Evolutionary conservation across 495 filamentous ascomycete genomes (phyloP).

Genomic region (Talaromyces thailandensis): DNA sequence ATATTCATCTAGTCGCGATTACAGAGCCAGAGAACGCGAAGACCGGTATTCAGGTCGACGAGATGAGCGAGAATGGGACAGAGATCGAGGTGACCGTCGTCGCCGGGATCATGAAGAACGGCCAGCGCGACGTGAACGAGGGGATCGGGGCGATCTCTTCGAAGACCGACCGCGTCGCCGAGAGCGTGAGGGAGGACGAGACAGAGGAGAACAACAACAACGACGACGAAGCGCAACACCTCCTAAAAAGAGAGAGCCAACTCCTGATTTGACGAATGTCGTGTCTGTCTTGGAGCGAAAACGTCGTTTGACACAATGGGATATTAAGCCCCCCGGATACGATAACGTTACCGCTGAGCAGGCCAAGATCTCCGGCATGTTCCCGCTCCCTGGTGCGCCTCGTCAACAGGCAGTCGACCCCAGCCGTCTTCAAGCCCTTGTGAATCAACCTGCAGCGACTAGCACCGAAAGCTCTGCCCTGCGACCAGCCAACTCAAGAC

Average conservation of each 20-base stretch:
- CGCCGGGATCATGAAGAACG: conserved; percentile 53
- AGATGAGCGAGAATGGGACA: conserved; percentile 61
- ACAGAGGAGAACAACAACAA: conserved; percentile 50
- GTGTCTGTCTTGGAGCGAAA: conserved; percentile 70
- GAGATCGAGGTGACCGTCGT: conserved; percentile 52
- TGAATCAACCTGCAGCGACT: conserved; percentile 69
- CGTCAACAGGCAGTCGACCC: conserved; percentile 96
- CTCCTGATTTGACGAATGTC: conserved; percentile 85
- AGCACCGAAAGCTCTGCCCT: conserved; percentile 67
- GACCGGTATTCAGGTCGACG: conserved; percentile 67
- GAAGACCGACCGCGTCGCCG: conserved; percentile 54
- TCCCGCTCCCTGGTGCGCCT: conserved; percentile 91
- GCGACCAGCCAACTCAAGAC: conserved; percentile 85
- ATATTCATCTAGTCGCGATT: conserved; percentile 84
- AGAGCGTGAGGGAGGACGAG: conserved; percentile 38
- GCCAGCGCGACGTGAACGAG: conserved; percentile 44
- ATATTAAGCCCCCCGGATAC: conserved; percentile 97
- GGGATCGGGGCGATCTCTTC: conserved; percentile 47
- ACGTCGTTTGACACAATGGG: conserved; percentile 94
- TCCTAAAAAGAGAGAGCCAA: conserved; percentile 86
- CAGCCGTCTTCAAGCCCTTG: conserved; percentile 86
- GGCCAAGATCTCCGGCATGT: conserved; percentile 98
- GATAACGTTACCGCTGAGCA: conserved; percentile 98
- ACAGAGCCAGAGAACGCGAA: conserved; percentile 84
- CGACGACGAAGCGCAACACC: conserved; percentile 72